phyloP scores from a whole-genome alignment of 352 stramenopile species.

The Hyaloperonospora brassicae region DNA sequence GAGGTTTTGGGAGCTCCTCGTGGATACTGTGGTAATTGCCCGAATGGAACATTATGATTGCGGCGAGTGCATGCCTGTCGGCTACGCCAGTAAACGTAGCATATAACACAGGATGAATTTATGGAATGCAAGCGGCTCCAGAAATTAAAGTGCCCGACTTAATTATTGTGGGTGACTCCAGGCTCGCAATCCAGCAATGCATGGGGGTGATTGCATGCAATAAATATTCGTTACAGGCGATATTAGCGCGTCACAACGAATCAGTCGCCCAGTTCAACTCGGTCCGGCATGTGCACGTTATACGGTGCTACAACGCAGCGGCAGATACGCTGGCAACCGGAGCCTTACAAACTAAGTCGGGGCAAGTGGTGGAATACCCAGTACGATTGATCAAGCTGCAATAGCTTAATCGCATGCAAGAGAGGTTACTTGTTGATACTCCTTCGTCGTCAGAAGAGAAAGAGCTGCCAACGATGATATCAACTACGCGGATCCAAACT shows the following conservation, averaged over 20 bases:
- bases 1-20: background rate
- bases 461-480: too few species aligned
- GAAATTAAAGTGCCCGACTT: conserved; percentile 2
- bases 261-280: background rate
- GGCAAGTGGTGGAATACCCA: background rate
- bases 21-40: background rate
- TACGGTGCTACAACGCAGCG: background rate
- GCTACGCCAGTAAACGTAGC: conserved; percentile 3
- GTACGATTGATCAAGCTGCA: background rate
- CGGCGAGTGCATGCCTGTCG: conserved; percentile 4
- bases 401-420: too few species aligned
- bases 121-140: background rate
- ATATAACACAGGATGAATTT: conserved; percentile 4
- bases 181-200: conserved; percentile 10
- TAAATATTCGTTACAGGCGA: conserved; percentile 2
- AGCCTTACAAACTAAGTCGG: background rate
- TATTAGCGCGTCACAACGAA: background rate
- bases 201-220: conserved; percentile 8
- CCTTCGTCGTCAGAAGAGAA: too few species aligned
- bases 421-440: too few species aligned
- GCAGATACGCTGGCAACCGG: conserved; percentile 2
- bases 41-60: conserved; percentile 4
- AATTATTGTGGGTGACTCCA: conserved; percentile 3
- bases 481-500: too few species aligned
- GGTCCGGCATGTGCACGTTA: background rate